Evolutionary conservation across 148 eudicot genomes (phyloP), one percentile per base, ranked within the genome.

Genomic region (Nepenthes gracilis): DNA sequence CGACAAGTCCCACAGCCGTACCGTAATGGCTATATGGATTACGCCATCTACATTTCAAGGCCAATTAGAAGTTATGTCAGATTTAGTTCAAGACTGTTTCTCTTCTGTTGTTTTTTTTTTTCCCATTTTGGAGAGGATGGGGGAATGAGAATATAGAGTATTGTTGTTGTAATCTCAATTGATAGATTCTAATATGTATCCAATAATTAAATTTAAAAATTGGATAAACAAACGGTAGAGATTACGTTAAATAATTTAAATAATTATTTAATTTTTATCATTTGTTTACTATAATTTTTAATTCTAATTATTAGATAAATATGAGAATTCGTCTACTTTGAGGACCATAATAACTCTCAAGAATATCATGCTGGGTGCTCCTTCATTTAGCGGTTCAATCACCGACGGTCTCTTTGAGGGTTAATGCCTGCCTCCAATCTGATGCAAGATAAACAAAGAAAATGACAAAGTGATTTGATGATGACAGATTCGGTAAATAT

Each of bases 341-440:
- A n/a, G 1, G 57, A 54, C 0, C 4, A 54, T 54, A 6, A 45
- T 45, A 5, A 6, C 6, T 45, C 11, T 45, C 48, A 45, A 6
- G 8, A 45, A 49, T 49, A 49, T n/a, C 53, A 11, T 49, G 0
- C 1, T n/a, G 14, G 32, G 23, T 60, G 61, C 34, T 33, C 67
- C 65, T 53, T 87, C 97, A 96, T 80, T 84, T 87, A 34, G 97
- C 78, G 34, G 87, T 78, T 63, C 69, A 65, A 48, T 91, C 96
- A 75, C 85, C 97, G 47, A 87, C 75, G 9, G 76, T 70, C 70
- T 91, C 85, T 80, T 91, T 87, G 58, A 91, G 81, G 62, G 81
- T 75, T 64, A 79, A 70, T 58, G 97, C 97, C 73, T 87, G 93
- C 76, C 93, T 87, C 96, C 92, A 85, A 66, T 87, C 95, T 15